Conservation (phyloP, 306 rosid genomes). For the Begonia fuchsioides region DNA sequence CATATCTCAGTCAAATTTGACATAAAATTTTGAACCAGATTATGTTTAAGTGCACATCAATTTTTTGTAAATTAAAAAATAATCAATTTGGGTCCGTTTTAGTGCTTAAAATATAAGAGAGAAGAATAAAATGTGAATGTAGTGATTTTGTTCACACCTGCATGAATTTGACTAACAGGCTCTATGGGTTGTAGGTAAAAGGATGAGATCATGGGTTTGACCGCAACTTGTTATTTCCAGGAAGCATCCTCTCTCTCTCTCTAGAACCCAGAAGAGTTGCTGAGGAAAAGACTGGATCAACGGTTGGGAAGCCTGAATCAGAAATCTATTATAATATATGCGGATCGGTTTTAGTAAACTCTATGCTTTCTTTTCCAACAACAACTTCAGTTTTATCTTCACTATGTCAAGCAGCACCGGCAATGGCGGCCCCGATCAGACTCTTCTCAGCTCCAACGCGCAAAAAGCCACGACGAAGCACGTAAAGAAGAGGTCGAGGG, state of each 20-base stretch:
- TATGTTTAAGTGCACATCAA: no score
- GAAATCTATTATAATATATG: neutral
- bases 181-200: no score
- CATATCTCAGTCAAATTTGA: no score
- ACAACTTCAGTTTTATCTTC: neutral
- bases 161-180: no score
- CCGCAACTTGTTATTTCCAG: constrained; percentile 23
- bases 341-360: neutral
- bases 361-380: constrained; percentile 7
- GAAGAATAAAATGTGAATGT: no score
- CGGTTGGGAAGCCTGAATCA: constrained; percentile 14
- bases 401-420: constrained; percentile 10
- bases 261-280: constrained; percentile 11
- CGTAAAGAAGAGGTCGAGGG: constrained; percentile 39
- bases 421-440: constrained; percentile 7
- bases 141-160: no score
- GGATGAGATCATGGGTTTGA: no score
- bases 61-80: no score
- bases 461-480: constrained; percentile 17
- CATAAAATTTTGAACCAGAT: no score
- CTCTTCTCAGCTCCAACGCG: constrained; percentile 19
- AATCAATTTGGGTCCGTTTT: no score
- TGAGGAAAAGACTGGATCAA: neutral
- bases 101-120: no score
- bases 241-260: constrained; percentile 24